Evolutionary conservation across 148 eudicot species (phyloP).

Genomic region (Arbutus unedo): DNA sequence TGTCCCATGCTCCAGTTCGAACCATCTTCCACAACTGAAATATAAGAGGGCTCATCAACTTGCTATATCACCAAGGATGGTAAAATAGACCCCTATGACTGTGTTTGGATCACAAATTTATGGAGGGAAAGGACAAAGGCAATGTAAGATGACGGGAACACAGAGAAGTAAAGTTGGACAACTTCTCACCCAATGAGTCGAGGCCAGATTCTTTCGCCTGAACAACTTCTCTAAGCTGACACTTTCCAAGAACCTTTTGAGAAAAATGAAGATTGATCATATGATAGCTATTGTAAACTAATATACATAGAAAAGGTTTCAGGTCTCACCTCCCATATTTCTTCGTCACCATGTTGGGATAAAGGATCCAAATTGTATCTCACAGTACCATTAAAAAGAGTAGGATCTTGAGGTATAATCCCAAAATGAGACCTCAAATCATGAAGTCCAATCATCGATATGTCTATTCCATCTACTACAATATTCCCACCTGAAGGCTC

Average conservation of each 20-base stretch:
- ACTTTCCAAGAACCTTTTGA: conserved; percentile 67
- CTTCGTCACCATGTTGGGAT: conserved; percentile 1
- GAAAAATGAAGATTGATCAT: neutral
- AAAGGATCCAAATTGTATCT: conserved; percentile 22
- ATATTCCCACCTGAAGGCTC: conserved; percentile 20
- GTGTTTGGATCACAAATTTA: neutral
- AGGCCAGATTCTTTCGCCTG: conserved; percentile 67
- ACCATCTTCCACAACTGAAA: conserved; percentile 82
- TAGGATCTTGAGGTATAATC: conserved; percentile 27
- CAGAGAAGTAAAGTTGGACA: neutral
- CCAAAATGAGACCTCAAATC: conserved; percentile 22
- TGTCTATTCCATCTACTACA: conserved; percentile 18
- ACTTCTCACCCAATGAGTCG: conserved; percentile 55
- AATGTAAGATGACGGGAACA: too few relatives aligned
- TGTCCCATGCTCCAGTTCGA: conserved; percentile 99
- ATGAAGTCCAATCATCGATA: conserved; percentile 19
- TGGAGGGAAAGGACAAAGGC: neutral
- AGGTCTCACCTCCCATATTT: conserved; percentile 22
- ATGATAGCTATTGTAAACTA: neutral
- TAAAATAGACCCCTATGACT: neutral
- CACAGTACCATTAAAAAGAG: conserved; percentile 22
- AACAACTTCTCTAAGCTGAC: conserved; percentile 84
- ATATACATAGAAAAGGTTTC: neutral
- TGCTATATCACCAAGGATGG: neutral
- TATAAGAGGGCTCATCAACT: neutral